These are phyloP conservation scores for Phytopythium chamaehyphon DNA, from an alignment of 352 stramenopile genomes.

Conservation along the genomic window DNA sequence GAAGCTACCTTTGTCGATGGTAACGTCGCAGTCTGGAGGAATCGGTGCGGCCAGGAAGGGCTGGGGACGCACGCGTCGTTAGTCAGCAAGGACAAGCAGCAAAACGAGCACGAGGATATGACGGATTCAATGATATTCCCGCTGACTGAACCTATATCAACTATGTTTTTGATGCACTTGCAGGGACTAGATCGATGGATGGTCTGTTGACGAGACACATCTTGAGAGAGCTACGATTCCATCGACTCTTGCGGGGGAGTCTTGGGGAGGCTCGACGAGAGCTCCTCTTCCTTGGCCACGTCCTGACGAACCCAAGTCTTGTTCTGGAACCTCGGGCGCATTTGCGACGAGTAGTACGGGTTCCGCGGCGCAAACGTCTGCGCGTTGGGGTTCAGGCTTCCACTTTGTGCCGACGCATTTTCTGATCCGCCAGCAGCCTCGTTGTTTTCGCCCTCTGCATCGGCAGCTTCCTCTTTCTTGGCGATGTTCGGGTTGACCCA, in stretches of 20 bases:
- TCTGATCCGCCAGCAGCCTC: conserved; percentile 4
- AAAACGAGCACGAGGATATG: conserved; percentile 4
- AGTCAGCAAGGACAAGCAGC: conserved; percentile 4
- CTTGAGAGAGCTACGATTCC: conserved; percentile 17
- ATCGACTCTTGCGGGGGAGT: conserved; percentile 61
- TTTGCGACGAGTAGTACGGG: conserved; percentile 63
- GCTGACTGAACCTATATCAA: too few species aligned
- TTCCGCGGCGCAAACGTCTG: conserved; percentile 51
- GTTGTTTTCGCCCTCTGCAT: conserved; percentile 14
- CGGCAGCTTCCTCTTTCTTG: conserved; percentile 38
- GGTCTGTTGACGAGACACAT: too few species aligned
- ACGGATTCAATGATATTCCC: neutral
- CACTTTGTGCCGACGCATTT: neutral
- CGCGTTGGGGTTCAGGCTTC: conserved; percentile 27
- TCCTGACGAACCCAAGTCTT: conserved; percentile 85
- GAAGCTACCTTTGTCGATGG: conserved; percentile 73
- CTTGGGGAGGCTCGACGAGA: conserved; percentile 69
- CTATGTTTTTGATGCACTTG: too few species aligned
- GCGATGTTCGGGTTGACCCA: conserved; percentile 82
- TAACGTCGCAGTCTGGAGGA: conserved; percentile 43
- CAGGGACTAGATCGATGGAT: too few species aligned
- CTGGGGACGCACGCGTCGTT: conserved; percentile 63
- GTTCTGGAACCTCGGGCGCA: conserved; percentile 85
- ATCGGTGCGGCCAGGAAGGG: conserved; percentile 41
- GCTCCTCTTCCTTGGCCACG: conserved; percentile 59